Evolutionary conservation across 148 eudicot genomes (phyloP), one percentile per base, ranked within the genome.

Genomic region (Agrostemma githago): DNA sequence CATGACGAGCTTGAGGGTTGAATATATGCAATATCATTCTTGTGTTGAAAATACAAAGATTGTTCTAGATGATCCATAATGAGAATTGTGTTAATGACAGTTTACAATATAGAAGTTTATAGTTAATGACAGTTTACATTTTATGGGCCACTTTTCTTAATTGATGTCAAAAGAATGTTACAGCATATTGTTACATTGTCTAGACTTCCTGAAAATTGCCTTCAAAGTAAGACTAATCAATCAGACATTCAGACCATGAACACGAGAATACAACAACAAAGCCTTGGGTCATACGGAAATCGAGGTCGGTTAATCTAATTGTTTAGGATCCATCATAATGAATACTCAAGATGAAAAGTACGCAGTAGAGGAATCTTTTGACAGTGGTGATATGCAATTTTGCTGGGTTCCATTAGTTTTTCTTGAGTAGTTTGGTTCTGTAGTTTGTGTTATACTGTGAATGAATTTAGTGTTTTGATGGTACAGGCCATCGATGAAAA

Each of bases 401-500:
- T 15, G 21, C 57, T 56, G 8, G 39, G 46, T 54, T 38, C 8
- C 6, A 11, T 51, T 51, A 26, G 40, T 62, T 62, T 62, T 21
- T 8, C 46, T 44, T 60, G 20, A 3, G 44, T 12, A 67, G 21
- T 20, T 72, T 39, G 68, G 40, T 72, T 40, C 48, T 15, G 39
- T 39, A 71, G 64, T 73, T 39, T 37, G 56, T 51, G 58, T 37
- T 9, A 0, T 0, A 44, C 64, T 60, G 44, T 20, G 19, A 58
- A 59, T 42, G 34, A 51, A 26, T 34, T 8, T 19, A 15, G 34
- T 80, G 41, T 83, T 69, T 40, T 62, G 80, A 62, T 74, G 69
- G 20, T 77, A 51, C 80, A 95, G 99, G 99, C 97, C 63, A 92
- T 95, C 81, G 97, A 95, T 82, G 96, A 90, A 72, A 92, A 95